These are phyloP conservation scores for Saccharum officinarum DNA, from an alignment of 176 grass and related monocot species.

Conservation along the genomic window DNA sequence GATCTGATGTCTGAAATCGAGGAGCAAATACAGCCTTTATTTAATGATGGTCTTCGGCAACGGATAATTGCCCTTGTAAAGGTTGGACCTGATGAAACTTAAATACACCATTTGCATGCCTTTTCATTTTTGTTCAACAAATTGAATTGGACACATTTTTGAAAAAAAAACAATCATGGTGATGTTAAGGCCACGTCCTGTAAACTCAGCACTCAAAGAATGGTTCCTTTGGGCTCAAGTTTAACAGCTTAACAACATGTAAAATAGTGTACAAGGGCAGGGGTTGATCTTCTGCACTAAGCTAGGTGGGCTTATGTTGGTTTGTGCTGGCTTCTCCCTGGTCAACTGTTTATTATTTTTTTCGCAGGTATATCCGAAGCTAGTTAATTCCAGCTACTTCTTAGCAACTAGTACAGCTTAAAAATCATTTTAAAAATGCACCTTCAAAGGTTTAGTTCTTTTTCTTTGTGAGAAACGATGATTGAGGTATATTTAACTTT, in stretches of 20 bases:
- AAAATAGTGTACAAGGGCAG: conserved; percentile 9
- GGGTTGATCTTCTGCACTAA: not conserved
- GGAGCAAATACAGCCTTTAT: conserved; percentile 74
- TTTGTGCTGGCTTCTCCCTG: not conserved
- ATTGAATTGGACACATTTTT: conserved; percentile 6
- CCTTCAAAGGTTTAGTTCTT: conserved; percentile 11
- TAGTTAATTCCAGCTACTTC: not conserved
- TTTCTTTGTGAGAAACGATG: conserved; percentile 1
- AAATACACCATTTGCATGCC: conserved; percentile 18
- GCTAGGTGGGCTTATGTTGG: not conserved
- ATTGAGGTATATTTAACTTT: conserved; percentile 24
- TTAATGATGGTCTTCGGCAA: conserved; percentile 71
- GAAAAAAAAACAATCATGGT: not conserved
- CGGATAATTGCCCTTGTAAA: conserved; percentile 73
- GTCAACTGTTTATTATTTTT: not conserved
- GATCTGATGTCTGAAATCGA: conserved; percentile 89
- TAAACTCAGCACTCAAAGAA: not conserved
- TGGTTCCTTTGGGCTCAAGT: conserved; percentile 8
- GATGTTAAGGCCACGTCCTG: not conserved
- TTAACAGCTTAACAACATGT: conserved; percentile 22
- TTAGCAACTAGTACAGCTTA: not conserved
- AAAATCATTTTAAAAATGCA: not conserved
- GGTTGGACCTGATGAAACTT: conserved; percentile 53
- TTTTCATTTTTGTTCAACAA: conserved; percentile 18
- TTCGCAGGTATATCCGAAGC: not conserved